Conservation (phyloP, 352 stramenopile genomes). For the Aphanomyces invadans region DNA sequence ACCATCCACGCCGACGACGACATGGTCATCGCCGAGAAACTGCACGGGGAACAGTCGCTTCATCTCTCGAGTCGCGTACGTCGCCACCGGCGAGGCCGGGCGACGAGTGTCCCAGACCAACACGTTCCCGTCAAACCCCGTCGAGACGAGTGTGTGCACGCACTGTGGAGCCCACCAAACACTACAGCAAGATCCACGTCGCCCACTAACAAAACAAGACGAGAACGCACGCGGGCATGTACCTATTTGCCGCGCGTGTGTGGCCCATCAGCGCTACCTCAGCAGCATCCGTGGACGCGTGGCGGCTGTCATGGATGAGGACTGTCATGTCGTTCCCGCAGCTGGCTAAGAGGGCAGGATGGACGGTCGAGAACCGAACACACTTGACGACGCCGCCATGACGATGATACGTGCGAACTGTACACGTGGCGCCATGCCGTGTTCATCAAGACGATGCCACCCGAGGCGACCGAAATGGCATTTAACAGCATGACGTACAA, state of each 20-base stretch:
- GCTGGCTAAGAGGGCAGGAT: not conserved
- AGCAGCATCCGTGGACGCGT: not conserved
- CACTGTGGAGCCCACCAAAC: not conserved
- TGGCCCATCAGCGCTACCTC: not conserved
- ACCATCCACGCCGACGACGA: not conserved
- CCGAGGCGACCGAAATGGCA: not conserved
- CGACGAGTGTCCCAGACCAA: not conserved
- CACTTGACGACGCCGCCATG: conserved; percentile 7
- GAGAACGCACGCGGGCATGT: not conserved
- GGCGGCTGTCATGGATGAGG: not conserved
- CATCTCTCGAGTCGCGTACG: not conserved
- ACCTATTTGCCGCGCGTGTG: not conserved
- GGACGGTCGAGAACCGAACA: not conserved
- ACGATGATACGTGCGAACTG: not conserved
- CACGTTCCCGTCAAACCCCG: not conserved
- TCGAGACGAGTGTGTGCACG: not conserved
- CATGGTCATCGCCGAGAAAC: not conserved
- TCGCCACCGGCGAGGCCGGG: not conserved
- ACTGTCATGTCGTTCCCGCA: not conserved
- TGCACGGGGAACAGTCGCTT: conserved; percentile 3
- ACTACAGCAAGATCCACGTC: not conserved
- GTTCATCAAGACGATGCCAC: too few relatives aligned
- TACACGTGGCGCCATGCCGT: too few relatives aligned
- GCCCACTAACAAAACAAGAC: not conserved
- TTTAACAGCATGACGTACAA: not conserved